A percentile compares a stretch with the other conserved stretches of the same genome.
Evolutionary conservation across 1,284 basidiomycete species (phyloP).

Genomic region (Microbotryum violaceum): DNA sequence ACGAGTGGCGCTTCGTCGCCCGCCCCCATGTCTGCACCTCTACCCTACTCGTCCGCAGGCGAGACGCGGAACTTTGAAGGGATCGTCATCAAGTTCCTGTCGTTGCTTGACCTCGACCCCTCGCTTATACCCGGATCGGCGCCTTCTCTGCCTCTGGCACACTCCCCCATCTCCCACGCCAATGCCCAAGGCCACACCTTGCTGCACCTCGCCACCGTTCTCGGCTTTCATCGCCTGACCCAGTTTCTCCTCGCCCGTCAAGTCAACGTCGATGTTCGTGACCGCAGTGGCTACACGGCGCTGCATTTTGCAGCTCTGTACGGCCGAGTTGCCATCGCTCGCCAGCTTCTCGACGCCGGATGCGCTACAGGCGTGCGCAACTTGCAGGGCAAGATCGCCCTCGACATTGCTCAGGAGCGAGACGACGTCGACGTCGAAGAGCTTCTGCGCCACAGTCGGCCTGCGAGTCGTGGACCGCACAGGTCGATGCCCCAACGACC

Average conservation of each 20-base stretch:
- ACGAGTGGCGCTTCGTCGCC: slow-evolving; percentile 4
- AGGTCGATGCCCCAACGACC: not conserved
- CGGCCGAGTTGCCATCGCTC: slow-evolving; percentile 58
- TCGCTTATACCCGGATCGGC: slow-evolving; percentile 27
- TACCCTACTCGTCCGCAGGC: not conserved
- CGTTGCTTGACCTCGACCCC: slow-evolving; percentile 54
- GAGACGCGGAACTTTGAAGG: slow-evolving; percentile 57
- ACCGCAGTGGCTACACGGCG: slow-evolving; percentile 83
- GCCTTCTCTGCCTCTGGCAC: slow-evolving; percentile 21
- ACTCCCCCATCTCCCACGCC: slow-evolving; percentile 34
- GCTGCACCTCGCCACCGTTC: slow-evolving; percentile 76
- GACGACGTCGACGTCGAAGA: slow-evolving; percentile 47
- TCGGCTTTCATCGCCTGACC: slow-evolving; percentile 67
- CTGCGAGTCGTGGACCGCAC: slow-evolving; percentile 1
- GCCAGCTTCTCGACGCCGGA: slow-evolving; percentile 64
- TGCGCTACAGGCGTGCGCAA: slow-evolving; percentile 72
- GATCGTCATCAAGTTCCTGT: slow-evolving; percentile 68
- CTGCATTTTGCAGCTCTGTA: slow-evolving; percentile 76
- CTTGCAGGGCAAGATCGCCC: slow-evolving; percentile 65
- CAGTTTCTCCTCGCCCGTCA: slow-evolving; percentile 63
- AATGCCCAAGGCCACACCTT: slow-evolving; percentile 40
- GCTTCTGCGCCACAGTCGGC: slow-evolving; percentile 3
- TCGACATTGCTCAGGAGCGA: slow-evolving; percentile 62
- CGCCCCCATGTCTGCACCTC: not conserved
- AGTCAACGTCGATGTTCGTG: slow-evolving; percentile 73